phyloP scores from a whole-genome alignment of 768 basidiomycete genomes.

The Grammothele lineata region DNA sequence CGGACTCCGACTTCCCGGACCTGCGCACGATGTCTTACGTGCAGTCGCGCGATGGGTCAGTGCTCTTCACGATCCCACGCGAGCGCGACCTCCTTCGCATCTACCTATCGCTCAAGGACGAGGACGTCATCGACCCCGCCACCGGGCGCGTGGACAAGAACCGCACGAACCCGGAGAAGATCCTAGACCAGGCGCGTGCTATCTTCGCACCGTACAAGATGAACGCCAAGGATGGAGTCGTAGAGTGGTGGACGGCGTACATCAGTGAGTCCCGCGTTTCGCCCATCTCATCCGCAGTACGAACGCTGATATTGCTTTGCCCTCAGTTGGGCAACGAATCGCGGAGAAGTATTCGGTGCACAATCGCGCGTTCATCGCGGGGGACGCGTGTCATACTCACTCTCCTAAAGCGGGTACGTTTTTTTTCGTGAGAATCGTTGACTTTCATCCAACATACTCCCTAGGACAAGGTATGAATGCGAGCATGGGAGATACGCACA shows the following conservation, averaged over 20 bases:
- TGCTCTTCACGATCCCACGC: constrained; percentile 51
- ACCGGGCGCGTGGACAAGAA: constrained; percentile 41
- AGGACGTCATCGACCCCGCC: constrained; percentile 19
- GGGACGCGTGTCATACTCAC: constrained; percentile 49
- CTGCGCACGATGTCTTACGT: constrained; percentile 45
- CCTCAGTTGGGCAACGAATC: constrained; percentile 50
- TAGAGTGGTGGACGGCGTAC: constrained; percentile 51
- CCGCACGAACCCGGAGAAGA: constrained; percentile 32
- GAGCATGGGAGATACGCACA: constrained; percentile 50
- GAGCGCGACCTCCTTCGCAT: constrained; percentile 19
- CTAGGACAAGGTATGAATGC: constrained; percentile 47
- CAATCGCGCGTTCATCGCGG: constrained; percentile 52
- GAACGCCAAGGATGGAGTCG: constrained; percentile 21
- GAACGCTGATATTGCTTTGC: neutral
- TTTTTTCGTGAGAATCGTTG: too few relatives aligned
- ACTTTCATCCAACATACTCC: too few relatives aligned
- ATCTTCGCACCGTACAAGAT: constrained; percentile 40
- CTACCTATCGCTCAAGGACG: too few relatives aligned
- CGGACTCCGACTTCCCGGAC: constrained; percentile 52
- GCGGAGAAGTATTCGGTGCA: constrained; percentile 43
- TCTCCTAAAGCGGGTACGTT: constrained; percentile 38
- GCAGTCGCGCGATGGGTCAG: constrained; percentile 49
- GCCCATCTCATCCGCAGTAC: neutral
- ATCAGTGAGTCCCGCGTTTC: constrained; percentile 14
- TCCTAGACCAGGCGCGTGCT: constrained; percentile 41